These are phyloP conservation scores for Aphanoascus verrucosus DNA, from an alignment of 2,329 filamentous ascomycete genomes.

Conservation along the genomic window DNA sequence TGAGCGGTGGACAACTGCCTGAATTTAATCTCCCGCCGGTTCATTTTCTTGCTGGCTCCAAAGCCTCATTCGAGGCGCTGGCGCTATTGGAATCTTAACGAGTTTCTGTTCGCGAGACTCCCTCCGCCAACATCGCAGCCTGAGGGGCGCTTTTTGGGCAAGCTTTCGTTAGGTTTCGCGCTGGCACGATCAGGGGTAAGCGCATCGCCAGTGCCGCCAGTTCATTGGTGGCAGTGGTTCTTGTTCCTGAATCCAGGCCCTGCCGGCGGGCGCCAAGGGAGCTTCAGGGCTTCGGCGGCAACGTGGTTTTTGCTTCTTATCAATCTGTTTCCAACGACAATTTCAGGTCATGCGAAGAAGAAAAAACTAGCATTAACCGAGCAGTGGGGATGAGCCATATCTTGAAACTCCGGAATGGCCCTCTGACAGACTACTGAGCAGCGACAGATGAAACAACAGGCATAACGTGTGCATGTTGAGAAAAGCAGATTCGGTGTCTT, in stretches of 20 bases:
- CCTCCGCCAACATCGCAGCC: background rate
- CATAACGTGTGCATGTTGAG: background rate
- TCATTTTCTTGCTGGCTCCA: no score
- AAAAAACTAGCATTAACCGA: no score
- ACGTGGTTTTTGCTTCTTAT: background rate
- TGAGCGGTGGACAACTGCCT: no score
- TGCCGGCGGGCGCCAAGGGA: background rate
- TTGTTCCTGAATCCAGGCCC: slow-evolving; percentile 1
- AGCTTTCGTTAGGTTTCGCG: background rate
- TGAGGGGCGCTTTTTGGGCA: no score
- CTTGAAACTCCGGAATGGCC: no score
- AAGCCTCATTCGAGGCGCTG: no score
- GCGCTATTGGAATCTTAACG: no score
- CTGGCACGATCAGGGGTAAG: background rate
- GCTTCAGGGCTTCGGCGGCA: background rate
- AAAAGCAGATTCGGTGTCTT: no score
- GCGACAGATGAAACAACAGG: background rate
- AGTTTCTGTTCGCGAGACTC: background rate
- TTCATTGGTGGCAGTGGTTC: background rate
- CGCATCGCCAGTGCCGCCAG: background rate
- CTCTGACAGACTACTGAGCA: no score
- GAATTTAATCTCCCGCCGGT: no score
- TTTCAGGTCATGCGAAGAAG: background rate
- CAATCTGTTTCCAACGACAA: background rate
- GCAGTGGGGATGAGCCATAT: no score